Base-by-base conservation (phyloP, 345 rosid genomes). In the Dipteronia dyeriana region DNA sequence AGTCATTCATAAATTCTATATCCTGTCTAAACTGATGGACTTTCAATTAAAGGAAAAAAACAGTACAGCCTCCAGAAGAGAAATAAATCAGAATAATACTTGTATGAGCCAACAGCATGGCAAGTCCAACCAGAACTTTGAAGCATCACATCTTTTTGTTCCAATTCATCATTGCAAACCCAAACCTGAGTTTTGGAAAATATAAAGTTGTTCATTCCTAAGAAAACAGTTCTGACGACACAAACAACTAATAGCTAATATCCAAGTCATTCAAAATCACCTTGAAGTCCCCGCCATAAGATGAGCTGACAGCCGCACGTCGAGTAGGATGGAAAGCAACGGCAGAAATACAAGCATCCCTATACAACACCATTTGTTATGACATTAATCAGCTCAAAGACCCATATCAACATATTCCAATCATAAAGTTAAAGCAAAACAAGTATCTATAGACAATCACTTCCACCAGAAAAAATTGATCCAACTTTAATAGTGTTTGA, bases 241-340 rank as follows among this genome's bases (percentile, higher is more conserved):
- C 25, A 29, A 12, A 68, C 29, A 39, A 53, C 67, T 56, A 68
- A 69, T 11, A 47, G 74, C 68, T 57, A 68, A 34, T 38, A 61
- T 31, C 51, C 26, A 19, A 76, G 22, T 54, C 2, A 34, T 7
- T 57, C 45, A 53, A 71, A 41, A 81, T 81, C 88, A 96, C 99
- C 99, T 96, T 96, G 79, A 96, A 96, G 84, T 96, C 94, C 47
- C 98, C 97, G 63, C 94, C 97, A 56, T 80, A 84, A 23, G 99
- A 96, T 70, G 99, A 79, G 73, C 92, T 92, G 63, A 90, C 98
- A 79, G 91, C 97, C 93, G 91, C 88, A 60, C 57, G 79, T 74
- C 85, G 78, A 47, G 85, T 86, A 73, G 97, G 99, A 80, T 93
- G 95, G 82, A 94, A 91, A 59, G 88, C 88, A 76, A 96, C 53